Conservation (phyloP, 2,329 filamentous ascomycete genomes). For the Fusarium ambrosium region DNA sequence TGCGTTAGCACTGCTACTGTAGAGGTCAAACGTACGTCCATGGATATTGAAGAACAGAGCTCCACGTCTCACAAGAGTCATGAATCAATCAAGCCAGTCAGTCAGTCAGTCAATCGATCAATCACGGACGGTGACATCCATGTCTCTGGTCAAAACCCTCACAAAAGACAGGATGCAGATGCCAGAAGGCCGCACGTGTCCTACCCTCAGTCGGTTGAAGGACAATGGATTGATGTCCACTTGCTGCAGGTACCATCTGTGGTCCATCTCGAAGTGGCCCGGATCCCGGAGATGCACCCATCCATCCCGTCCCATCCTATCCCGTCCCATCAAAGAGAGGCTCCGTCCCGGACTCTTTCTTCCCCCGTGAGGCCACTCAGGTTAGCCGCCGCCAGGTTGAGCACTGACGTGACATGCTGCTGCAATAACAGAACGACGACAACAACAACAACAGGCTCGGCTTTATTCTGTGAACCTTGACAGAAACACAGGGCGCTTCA, state of each 20-base stretch:
- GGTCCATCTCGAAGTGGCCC: conserved; percentile 38
- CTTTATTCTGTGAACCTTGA: conserved; percentile 18
- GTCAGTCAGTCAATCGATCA: background rate
- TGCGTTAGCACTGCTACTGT: background rate
- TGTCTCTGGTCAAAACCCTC: conserved; percentile 10
- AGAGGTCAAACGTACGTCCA: background rate
- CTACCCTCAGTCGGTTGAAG: conserved; percentile 20
- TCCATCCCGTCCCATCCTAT: conserved; percentile 17
- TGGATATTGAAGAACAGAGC: background rate
- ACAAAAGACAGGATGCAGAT: background rate
- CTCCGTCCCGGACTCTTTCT: background rate
- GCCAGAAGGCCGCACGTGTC: conserved; percentile 30
- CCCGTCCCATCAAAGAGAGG: background rate
- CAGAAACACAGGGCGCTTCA: conserved; percentile 39
- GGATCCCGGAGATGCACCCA: conserved; percentile 41
- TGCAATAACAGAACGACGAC: conserved; percentile 4
- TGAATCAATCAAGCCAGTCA: background rate
- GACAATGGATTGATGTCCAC: conserved; percentile 14
- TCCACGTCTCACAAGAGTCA: conserved; percentile 22
- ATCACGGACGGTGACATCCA: background rate
- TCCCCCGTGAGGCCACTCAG: conserved; percentile 14
- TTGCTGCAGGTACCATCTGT: conserved; percentile 47
- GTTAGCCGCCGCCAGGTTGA: conserved; percentile 22
- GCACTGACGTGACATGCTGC: conserved; percentile 21
- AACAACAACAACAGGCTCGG: conserved; percentile 13